These are phyloP conservation scores for Comarum palustre DNA, from an alignment of 306 rosid species.

Conservation along the genomic window DNA sequence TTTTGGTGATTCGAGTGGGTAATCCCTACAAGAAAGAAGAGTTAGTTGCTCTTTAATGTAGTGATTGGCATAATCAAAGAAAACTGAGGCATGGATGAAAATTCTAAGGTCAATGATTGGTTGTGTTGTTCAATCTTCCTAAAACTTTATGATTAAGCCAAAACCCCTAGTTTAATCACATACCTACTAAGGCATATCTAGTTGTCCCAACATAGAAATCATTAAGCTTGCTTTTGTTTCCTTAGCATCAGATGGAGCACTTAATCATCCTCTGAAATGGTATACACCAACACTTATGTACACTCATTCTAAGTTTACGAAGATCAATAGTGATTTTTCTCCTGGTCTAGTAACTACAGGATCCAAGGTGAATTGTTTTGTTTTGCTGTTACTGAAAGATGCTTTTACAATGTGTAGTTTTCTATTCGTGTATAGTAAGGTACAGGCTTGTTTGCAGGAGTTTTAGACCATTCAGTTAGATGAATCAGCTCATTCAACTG, in stretches of 20 bases:
- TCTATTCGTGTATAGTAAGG: not conserved
- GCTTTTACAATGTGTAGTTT: not conserved
- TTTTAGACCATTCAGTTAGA: not conserved
- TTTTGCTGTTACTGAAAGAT: not conserved
- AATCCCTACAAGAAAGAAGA: not conserved
- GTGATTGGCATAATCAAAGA: slow-evolving; percentile 20
- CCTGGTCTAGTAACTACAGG: not conserved
- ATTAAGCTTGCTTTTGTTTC: not conserved
- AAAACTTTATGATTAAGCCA: not conserved
- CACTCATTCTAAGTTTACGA: not conserved
- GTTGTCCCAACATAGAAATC: not conserved
- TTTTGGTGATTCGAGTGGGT: not conserved
- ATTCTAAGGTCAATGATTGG: slow-evolving; percentile 17
- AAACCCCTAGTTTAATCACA: not conserved
- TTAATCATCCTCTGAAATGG: not conserved
- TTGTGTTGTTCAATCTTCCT: slow-evolving; percentile 15
- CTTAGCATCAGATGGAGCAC: not conserved
- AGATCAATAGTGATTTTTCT: not conserved
- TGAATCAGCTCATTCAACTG: not conserved
- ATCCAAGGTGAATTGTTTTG: not conserved
- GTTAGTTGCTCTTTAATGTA: not conserved
- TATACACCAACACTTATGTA: not conserved
- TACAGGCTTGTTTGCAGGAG: not conserved
- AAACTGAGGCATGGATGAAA: slow-evolving; percentile 16
- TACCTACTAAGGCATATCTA: not conserved